These are phyloP conservation scores for Xylaria cubensis DNA, from an alignment of 495 filamentous ascomycete genomes.

Conservation along the genomic window DNA sequence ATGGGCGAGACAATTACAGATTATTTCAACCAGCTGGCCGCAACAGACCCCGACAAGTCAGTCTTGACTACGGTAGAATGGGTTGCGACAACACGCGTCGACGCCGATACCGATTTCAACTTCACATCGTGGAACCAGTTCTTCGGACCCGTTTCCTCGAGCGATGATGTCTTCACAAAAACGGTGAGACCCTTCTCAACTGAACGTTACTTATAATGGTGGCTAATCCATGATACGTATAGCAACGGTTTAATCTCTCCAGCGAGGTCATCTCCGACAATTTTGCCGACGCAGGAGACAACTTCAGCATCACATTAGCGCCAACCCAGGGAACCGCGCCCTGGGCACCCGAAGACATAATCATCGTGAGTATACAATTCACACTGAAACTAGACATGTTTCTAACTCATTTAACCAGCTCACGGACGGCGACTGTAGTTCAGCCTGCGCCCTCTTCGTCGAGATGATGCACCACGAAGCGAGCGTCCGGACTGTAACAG, in stretches of 20 bases:
- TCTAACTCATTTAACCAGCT: conserved; percentile 32
- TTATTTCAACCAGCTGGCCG: conserved; percentile 39
- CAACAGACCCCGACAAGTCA: conserved; percentile 32
- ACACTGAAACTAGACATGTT: conserved; percentile 22
- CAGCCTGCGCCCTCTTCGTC: conserved; percentile 63
- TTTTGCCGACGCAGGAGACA: not conserved
- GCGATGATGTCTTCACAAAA: conserved; percentile 2
- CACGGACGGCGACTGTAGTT: conserved; percentile 64
- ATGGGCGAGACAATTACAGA: conserved; percentile 51
- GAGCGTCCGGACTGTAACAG: conserved; percentile 60
- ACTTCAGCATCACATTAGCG: not conserved
- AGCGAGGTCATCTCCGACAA: conserved; percentile 1
- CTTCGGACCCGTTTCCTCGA: conserved; percentile 46
- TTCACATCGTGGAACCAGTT: conserved; percentile 63
- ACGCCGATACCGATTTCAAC: conserved; percentile 50
- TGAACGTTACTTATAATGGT: not conserved
- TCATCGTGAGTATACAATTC: not conserved
- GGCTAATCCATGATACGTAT: not conserved
- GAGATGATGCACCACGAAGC: conserved; percentile 62
- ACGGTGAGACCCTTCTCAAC: not conserved
- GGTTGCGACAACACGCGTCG: conserved; percentile 49
- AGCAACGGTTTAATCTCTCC: conserved; percentile 11
- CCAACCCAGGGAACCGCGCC: not conserved
- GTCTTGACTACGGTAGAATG: conserved; percentile 46
- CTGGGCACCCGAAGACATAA: conserved; percentile 1